Base-by-base conservation (phyloP, 2,329 filamentous ascomycete species). In the Talaromyces amestolkiae region DNA sequence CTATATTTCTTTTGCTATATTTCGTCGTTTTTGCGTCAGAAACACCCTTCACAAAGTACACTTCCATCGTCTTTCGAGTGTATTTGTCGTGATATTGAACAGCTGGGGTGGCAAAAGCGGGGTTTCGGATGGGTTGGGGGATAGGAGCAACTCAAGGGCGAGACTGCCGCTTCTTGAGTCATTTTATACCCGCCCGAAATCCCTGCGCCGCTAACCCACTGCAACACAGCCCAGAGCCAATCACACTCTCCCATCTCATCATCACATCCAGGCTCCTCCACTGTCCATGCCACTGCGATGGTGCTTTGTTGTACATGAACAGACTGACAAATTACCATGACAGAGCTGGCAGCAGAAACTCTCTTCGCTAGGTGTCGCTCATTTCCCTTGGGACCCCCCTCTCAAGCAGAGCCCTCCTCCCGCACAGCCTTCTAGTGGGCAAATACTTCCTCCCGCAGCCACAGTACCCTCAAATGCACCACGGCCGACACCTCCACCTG, bases 341-440 rank as follows among this genome's bases (percentile, higher is more conserved):
- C 76, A 98, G 93, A 91, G 89, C 81, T 99, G 95, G 95, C 93
- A 98, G 83, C 85, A 89, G 72, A 97, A 96, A 79, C 85, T 99
- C 41, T 91, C 93, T 1, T 87, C 88, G 71, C 88, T 96, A 70
- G 88, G 90, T 70, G 90, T 98, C 68, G 95, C 95, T 66, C 83
- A 87, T 65, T 97, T 98, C 76, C 94, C 95, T 11, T 99, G 95
- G 95, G 95, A 99, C 75, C 94, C 95, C 51, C 89, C 91, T 75
- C 89, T 90, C 59, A 89, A 91, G 61, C 85, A 86, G 61, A 76
- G 76, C 68, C 80, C 71, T 72, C 82, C 72, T 73, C 81, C 71
- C 71, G 82, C 72, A 73, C 83, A 71, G 72, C 77, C 66, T 75
- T 19, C 63, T 15, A 69, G 72, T 69, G 75, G 77, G 56, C 72